These are phyloP conservation scores for Aureobasidium namibiae DNA, from an alignment of 2,329 filamentous ascomycete species.

Conservation along the genomic window DNA sequence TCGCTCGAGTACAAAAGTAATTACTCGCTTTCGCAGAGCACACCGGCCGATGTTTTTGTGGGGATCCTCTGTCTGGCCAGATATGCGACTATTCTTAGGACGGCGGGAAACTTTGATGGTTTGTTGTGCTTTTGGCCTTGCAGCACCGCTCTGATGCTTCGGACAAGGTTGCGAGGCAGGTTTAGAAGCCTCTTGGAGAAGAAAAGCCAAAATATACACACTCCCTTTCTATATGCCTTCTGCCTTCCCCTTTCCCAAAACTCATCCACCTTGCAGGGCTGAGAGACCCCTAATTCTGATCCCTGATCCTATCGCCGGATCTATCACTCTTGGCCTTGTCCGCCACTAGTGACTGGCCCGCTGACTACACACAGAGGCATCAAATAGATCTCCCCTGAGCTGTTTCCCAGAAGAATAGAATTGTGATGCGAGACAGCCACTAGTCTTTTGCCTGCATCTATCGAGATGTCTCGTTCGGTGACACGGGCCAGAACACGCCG, in stretches of 20 bases:
- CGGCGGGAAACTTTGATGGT: background rate
- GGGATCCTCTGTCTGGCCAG: background rate
- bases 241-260: constrained; percentile 3
- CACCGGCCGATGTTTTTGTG: background rate
- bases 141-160: background rate
- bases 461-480: background rate
- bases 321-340: background rate
- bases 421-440: background rate
- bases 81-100: background rate
- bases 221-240: background rate
- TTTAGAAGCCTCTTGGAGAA: background rate
- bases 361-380: too few species aligned
- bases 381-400: background rate
- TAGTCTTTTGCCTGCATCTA: background rate
- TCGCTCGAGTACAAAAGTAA: background rate
- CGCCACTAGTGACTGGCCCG: background rate
- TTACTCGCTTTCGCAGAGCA: background rate
- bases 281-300: constrained; percentile 9
- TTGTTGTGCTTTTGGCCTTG: background rate
- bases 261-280: constrained; percentile 4
- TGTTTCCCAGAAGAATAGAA: background rate
- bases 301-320: background rate
- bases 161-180: background rate
- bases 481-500: constrained; percentile 16
- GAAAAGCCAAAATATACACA: background rate